Percentiles rank a stretch among this genome's conserved stretches.
Conservation (phyloP, 306 rosid species). For the Carpinus viminea region DNA sequence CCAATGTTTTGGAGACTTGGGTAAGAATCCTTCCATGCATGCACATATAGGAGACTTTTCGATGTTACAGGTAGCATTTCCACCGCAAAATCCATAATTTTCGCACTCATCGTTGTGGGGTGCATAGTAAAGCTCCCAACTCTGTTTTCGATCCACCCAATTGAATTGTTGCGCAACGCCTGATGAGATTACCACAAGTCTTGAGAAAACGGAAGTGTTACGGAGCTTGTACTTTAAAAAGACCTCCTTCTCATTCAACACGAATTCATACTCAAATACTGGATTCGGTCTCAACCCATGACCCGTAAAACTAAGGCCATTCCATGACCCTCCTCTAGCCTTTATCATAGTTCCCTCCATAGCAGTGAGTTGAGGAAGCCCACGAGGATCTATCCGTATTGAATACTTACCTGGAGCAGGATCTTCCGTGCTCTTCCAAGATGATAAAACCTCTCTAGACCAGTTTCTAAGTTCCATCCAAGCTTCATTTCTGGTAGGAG, state of each 20-base stretch:
- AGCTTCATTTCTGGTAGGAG: not conserved
- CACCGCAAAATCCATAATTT: conserved; percentile 30
- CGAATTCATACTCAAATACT: not conserved
- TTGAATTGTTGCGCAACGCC: conserved; percentile 19
- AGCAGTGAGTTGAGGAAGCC: not conserved
- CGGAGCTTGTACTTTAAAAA: not conserved
- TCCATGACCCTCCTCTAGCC: not conserved
- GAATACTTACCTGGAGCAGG: not conserved
- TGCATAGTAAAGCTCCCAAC: conserved; percentile 12
- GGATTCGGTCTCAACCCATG: not conserved
- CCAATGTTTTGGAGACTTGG: not conserved
- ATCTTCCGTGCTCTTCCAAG: not conserved
- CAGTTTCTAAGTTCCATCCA: not conserved
- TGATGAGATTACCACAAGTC: not conserved
- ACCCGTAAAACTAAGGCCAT: not conserved
- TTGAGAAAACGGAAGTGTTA: conserved; percentile 16
- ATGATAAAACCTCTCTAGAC: not conserved
- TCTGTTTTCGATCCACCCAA: conserved; percentile 19
- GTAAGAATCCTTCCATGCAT: conserved; percentile 26
- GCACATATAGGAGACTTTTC: conserved; percentile 16
- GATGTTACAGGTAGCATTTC: conserved; percentile 20
- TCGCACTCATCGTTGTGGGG: conserved; percentile 25
- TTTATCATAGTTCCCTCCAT: not conserved
- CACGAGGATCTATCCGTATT: not conserved
- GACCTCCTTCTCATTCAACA: conserved; percentile 18